Percentiles rank a stretch among this genome's conserved stretches.
These are phyloP conservation scores for Phytophthora uliginosa DNA, from an alignment of 352 stramenopile genomes.

Conservation along the genomic window DNA sequence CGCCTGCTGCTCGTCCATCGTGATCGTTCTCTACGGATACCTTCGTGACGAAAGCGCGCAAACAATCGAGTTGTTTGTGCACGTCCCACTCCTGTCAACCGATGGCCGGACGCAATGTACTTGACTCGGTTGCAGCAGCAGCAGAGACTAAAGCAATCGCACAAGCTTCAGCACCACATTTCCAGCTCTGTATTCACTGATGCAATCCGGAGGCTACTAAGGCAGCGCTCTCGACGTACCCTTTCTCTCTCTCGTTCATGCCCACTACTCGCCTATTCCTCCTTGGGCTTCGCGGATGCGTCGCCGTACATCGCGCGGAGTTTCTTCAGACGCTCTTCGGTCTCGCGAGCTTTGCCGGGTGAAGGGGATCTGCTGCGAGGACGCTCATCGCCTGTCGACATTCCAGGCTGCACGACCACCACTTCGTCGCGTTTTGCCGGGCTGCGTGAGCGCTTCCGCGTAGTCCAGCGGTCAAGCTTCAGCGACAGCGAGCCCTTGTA, in stretches of 20 bases:
- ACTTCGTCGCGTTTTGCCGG: constrained; percentile 69
- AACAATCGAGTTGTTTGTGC: constrained; percentile 2
- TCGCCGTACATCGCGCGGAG: constrained; percentile 88
- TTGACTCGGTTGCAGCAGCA: neutral
- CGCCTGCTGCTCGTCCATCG: constrained; percentile 14
- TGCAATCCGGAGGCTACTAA: neutral
- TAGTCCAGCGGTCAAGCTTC: constrained; percentile 92
- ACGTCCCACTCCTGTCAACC: constrained; percentile 14
- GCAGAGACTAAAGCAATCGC: neutral
- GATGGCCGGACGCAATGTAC: neutral
- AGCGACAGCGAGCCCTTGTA: constrained; percentile 95
- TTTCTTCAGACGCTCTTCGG: constrained; percentile 75
- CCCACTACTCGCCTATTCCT: constrained; percentile 25
- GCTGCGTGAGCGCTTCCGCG: constrained; percentile 71
- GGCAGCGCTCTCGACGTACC: constrained; percentile 8
- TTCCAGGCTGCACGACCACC: constrained; percentile 47
- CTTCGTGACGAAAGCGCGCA: neutral
- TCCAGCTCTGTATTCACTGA: neutral
- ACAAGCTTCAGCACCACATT: neutral
- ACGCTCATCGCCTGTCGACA: constrained; percentile 39
- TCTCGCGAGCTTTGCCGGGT: constrained; percentile 49
- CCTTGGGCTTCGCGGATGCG: constrained; percentile 54
- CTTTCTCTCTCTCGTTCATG: neutral
- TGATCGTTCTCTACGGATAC: constrained; percentile 3
- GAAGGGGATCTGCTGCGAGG: constrained; percentile 37